Evolutionary conservation across 306 rosid species (phyloP).

Genomic region (Acacia crassicarpa): DNA sequence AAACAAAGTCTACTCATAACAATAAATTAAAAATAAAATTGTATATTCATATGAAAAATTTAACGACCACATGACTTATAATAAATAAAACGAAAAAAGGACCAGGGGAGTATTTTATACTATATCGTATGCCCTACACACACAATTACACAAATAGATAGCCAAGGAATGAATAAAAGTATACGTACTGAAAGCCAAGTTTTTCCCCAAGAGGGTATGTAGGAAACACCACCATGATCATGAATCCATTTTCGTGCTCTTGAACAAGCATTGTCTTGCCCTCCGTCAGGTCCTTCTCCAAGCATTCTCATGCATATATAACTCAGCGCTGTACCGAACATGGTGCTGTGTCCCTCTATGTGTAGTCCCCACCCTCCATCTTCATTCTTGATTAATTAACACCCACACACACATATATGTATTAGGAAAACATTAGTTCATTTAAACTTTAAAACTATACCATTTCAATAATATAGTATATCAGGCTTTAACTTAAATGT

Average conservation of each 20-base stretch:
- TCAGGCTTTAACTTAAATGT: background rate
- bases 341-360: conserved; percentile 75
- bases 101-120: too few species aligned
- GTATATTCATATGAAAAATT: too few species aligned
- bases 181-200: conserved; percentile 72
- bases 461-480: background rate
- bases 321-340: conserved; percentile 66
- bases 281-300: conserved; percentile 71
- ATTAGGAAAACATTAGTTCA: background rate
- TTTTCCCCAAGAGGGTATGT: conserved; percentile 86
- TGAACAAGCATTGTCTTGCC: conserved; percentile 57
- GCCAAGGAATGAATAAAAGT: background rate
- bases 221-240: conserved; percentile 64
- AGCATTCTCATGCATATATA: conserved; percentile 69
- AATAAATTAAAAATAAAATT: too few species aligned
- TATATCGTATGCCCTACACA: too few species aligned
- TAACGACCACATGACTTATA: too few species aligned
- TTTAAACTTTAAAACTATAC: background rate
- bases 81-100: too few species aligned
- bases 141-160: too few species aligned
- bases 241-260: conserved; percentile 74
- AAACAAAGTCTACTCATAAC: too few species aligned
- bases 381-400: conserved; percentile 47
- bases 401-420: background rate
- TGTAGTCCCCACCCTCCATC: conserved; percentile 93